Percentiles rank a stretch among this genome's conserved stretches.
These are phyloP conservation scores for Fusarium praegraminearum DNA, from an alignment of 2,329 filamentous ascomycete species.

Conservation along the genomic window DNA sequence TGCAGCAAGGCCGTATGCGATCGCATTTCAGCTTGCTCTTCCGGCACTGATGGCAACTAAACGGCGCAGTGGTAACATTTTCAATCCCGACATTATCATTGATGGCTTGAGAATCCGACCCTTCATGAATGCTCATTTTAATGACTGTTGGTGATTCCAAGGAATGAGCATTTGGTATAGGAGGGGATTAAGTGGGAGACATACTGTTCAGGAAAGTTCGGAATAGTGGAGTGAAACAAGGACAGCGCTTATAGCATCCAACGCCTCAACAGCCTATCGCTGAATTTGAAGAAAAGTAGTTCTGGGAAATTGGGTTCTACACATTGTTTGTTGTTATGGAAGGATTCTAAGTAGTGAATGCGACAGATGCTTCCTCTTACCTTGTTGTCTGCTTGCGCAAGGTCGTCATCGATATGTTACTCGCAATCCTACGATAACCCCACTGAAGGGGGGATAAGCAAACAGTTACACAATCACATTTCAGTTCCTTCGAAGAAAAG, in stretches of 20 bases:
- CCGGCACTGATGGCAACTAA: conserved; percentile 22
- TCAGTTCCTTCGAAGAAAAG: background rate
- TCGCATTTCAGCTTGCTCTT: conserved; percentile 26
- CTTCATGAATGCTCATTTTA: background rate
- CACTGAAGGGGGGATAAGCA: background rate
- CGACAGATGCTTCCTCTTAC: background rate
- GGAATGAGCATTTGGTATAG: background rate
- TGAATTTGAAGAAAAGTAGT: background rate
- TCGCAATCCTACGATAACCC: background rate
- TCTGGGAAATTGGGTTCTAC: rapidly evolving
- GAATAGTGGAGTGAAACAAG: background rate
- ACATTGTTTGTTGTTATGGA: background rate
- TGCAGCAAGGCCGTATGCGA: conserved; percentile 8
- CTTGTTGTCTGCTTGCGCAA: background rate
- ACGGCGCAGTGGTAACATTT: background rate
- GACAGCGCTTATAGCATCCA: background rate
- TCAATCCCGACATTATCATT: background rate
- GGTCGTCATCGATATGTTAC: conserved; percentile 18
- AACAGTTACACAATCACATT: background rate
- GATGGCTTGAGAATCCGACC: background rate
- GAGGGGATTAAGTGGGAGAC: background rate
- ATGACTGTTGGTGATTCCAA: background rate
- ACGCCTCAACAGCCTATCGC: background rate
- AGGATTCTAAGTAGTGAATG: background rate
- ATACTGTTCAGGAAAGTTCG: background rate